Evolutionary conservation across 768 basidiomycete genomes (phyloP), one percentile per base, ranked within the genome.

Genomic region (Tricholoma terreum): DNA sequence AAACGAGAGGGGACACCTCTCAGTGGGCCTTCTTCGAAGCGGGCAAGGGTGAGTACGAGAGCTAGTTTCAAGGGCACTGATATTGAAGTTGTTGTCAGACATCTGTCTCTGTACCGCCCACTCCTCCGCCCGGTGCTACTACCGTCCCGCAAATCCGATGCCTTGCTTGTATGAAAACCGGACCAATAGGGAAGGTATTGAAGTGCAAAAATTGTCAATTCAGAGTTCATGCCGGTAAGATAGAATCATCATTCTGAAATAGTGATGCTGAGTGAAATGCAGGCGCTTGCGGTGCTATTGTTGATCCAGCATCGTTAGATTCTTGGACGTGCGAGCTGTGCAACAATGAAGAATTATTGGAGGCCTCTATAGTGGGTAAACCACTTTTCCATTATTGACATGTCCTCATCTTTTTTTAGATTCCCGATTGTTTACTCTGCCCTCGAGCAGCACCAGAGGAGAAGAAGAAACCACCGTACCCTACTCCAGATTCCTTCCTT

Each of bases 321-420:
- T 73, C 81, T 2, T 97, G 94, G 94, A 76, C 83, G 15, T 97
- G 94, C 67, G 94, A 96, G 50, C 71, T 95, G 24, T 97, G 94
- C 67, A 80, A 84, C 65, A 95, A 96, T 62, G 87, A 91, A 63
- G 87, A 90, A 69, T 80, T 81, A 0, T 75, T 86, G 52, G 94
- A 95, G 69, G 87, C 87, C 6, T 88, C 89, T n/a, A 70, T 93
- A 64, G 94, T 93, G 70, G 59, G 81, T 75, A 14, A 54, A 22
- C 12, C 45, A 35, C 49, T 49, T 54, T 48, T 35, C 33, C 57
- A 50, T 48, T 34, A 35, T 56, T 21, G 30, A 52, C 33, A 24
- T 35, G 12, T 61, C 49, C 50, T 61, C 11, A 57, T 15, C 15
- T 50, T 30, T 50, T 30, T 33, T 10, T 66, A 95, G 94, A 87